A percentile compares a stretch with the other conserved stretches of the same genome.
Conservation (phyloP, 2,329 filamentous ascomycete species). For the Fusarium sp. region DNA sequence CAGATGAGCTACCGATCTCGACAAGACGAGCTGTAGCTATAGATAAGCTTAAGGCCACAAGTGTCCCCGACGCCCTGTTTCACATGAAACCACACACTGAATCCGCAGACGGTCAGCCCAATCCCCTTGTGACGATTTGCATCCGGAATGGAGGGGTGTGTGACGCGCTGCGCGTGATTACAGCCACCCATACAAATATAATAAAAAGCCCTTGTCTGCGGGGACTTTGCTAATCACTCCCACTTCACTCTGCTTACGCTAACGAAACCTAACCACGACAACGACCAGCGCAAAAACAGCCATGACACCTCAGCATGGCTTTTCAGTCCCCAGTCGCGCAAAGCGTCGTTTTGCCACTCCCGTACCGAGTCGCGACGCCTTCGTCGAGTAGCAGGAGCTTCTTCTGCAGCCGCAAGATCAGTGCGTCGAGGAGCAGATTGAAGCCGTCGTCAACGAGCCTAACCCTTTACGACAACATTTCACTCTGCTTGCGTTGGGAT, state of each 20-base stretch:
- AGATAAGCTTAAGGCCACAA: too few relatives aligned
- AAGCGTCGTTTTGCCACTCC: background rate
- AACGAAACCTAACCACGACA: background rate
- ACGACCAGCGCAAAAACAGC: background rate
- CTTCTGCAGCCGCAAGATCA: background rate
- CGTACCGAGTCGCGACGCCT: background rate
- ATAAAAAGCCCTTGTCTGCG: background rate
- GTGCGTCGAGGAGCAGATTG: background rate
- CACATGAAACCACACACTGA: background rate
- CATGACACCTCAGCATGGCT: background rate
- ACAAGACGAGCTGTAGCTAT: too few relatives aligned
- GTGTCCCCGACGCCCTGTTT: too few relatives aligned
- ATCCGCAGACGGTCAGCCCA: background rate
- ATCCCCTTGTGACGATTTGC: background rate
- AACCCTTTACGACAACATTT: conserved; percentile 25
- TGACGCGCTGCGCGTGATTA: background rate
- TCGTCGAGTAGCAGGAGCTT: background rate
- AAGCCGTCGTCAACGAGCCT: background rate
- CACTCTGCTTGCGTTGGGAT: background rate
- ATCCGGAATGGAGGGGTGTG: background rate
- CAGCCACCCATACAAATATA: background rate
- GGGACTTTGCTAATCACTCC: background rate
- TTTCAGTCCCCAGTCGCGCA: background rate
- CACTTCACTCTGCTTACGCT: background rate
- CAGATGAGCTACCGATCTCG: too few relatives aligned